Evolutionary conservation across 305 asterid species (phyloP).

Genomic region (Rubia balearica): DNA sequence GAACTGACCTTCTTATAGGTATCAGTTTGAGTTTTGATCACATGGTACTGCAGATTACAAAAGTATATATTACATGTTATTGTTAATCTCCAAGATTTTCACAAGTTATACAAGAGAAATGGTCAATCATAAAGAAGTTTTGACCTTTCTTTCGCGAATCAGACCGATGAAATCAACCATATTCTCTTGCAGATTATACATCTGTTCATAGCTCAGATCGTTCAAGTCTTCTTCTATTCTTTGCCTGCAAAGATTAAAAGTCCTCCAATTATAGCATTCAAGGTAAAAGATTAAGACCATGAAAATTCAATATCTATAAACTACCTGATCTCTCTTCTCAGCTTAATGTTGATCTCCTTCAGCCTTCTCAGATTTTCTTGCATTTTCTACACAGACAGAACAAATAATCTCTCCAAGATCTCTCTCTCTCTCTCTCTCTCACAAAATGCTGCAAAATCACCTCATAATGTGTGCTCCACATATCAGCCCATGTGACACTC

Average conservation of each 20-base stretch:
- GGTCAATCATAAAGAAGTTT: not conserved
- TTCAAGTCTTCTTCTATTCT: conserved; percentile 35
- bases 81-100: not conserved
- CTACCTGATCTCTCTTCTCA: conserved; percentile 33
- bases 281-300: not conserved
- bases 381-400: conserved; percentile 25
- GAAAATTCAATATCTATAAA: not conserved
- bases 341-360: conserved; percentile 27
- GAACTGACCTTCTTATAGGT: conserved; percentile 33
- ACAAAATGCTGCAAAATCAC: conserved; percentile 10
- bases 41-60: conserved; percentile 25
- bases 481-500: too few species aligned
- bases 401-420: not conserved
- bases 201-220: conserved; percentile 29
- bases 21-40: conserved; percentile 30
- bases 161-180: conserved; percentile 21
- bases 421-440: not conserved
- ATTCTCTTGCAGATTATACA: conserved; percentile 25
- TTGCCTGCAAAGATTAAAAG: conserved; percentile 14
- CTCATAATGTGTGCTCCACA: too few species aligned
- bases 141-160: conserved; percentile 33
- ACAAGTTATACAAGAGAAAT: not conserved
- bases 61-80: not conserved
- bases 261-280: not conserved
- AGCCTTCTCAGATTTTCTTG: conserved; percentile 27